These are phyloP conservation scores for Colletotrichum lindemuthianum DNA, from an alignment of 2,329 filamentous ascomycete species.

Conservation along the genomic window DNA sequence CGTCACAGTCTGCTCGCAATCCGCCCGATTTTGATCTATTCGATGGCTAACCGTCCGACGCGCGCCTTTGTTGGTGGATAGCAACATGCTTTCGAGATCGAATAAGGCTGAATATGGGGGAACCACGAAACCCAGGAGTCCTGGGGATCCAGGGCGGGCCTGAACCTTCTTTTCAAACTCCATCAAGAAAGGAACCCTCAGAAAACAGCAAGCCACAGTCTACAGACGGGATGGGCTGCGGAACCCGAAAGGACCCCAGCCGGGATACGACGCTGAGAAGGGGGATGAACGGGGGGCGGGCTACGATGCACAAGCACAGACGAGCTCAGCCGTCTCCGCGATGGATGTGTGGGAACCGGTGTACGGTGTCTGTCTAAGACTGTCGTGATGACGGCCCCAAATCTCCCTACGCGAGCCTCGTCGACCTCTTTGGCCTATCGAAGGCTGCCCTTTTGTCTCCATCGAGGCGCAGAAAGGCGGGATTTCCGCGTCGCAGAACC, in stretches of 20 bases:
- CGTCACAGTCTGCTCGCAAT: too few relatives aligned
- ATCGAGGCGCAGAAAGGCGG: background rate
- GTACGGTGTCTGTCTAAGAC: background rate
- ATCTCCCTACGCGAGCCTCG: conserved; percentile 2
- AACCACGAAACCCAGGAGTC: background rate
- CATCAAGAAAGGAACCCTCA: conserved; percentile 15
- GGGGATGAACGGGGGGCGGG: conserved; percentile 14
- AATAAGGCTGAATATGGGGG: background rate
- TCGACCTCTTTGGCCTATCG: background rate
- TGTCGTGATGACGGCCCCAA: too few relatives aligned
- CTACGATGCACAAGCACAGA: conserved; percentile 25
- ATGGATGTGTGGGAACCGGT: background rate
- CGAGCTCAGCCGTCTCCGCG: conserved; percentile 7
- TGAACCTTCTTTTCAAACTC: conserved; percentile 18
- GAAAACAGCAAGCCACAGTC: background rate
- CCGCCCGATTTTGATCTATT: too few relatives aligned
- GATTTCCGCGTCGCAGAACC: too few relatives aligned
- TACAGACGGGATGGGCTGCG: conserved; percentile 11
- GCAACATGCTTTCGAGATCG: background rate
- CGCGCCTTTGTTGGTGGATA: too few relatives aligned
- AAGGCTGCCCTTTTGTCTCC: background rate
- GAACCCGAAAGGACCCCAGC: conserved; percentile 4
- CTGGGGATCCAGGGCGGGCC: background rate
- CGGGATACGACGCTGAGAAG: conserved; percentile 13
- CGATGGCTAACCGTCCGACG: too few relatives aligned